phyloP scores from a whole-genome alignment of 1,284 basidiomycete genomes.

The Omphalotus olearius region DNA sequence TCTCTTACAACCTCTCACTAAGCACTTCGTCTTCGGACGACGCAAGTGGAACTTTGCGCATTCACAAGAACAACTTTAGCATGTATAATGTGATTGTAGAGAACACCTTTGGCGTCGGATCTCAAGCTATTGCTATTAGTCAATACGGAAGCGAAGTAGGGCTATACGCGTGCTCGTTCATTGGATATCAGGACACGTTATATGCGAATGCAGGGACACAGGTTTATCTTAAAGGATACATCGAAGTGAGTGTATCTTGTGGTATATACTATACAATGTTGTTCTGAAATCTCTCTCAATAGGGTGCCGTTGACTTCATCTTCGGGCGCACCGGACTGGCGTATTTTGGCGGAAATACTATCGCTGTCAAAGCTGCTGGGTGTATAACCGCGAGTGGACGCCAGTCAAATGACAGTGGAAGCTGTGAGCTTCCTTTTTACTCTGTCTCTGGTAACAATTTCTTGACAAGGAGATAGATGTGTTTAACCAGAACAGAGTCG shows the following conservation, averaged over 20 bases:
- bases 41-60: conserved; percentile 47
- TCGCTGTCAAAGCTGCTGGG: conserved; percentile 36
- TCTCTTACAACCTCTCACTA: conserved; percentile 23
- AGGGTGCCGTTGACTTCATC: conserved; percentile 56
- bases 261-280: neutral
- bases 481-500: conserved; percentile 43
- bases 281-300: no score
- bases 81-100: conserved; percentile 55
- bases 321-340: conserved; percentile 39
- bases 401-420: conserved; percentile 39
- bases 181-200: conserved; percentile 46
- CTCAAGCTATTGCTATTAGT: conserved; percentile 51
- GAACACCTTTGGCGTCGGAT: conserved; percentile 47
- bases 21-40: conserved; percentile 44
- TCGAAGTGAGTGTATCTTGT: conserved; percentile 30
- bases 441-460: neutral
- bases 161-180: conserved; percentile 47
- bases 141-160: conserved; percentile 48
- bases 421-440: conserved; percentile 30
- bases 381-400: conserved; percentile 49
- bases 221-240: conserved; percentile 43
- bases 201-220: conserved; percentile 44
- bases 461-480: conserved; percentile 29
- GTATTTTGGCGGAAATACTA: conserved; percentile 45
- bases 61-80: conserved; percentile 47